Base-by-base conservation (phyloP, 192 early-diverging fungal genomes). In the Funneliformis mosseae region DNA sequence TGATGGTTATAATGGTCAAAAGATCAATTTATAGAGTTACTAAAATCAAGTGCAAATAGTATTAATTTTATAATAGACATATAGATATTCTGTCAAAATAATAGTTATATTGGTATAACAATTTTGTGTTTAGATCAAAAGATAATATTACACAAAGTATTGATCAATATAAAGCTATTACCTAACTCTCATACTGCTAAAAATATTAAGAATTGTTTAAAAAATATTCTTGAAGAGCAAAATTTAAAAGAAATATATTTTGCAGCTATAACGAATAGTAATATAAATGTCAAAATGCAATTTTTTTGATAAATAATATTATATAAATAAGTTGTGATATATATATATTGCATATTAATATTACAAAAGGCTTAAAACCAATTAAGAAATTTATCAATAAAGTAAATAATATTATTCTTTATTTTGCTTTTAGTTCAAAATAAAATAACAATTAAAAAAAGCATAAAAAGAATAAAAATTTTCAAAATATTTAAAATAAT, bases 401-500 rank as follows among this genome's bases (percentile, higher is more conserved):
- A 12, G 63, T 33, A 14, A 27, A 64, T 1, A 64, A 64, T 64
- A 8, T 25, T 23, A 64, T 64, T 64, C n/a, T 64, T 64, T 64
- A n/a, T n/a, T 64, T 64, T 64, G 63, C 28, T 27, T 11, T 27
- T 27, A 64, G n/a, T n/a, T 23, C n/a, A 27, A 64, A 64, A 64
- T 12, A 64, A 64, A 27, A 23, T 27, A 64, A 33, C n/a, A 6
- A 64, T 33, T 64, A 27, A 64, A 64, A 64, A 33, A 64, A 27
- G n/a, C 25, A 10, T 11, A 23, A 27, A 33, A 64, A 64, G 11
- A 64, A 64, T 5, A 2, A 23, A 9, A 14, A 27, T 64, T 27
- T 64, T 64, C n/a, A 64, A 64, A 64, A 64, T 64, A 27, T 23
- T 27, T 64, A 9, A 64, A 64, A 64, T 64, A 64, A 5, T 64